Percentiles rank a stretch among this genome's conserved stretches.
Conservation (phyloP, 208 protist species). For the Strigomonas culicis region DNA sequence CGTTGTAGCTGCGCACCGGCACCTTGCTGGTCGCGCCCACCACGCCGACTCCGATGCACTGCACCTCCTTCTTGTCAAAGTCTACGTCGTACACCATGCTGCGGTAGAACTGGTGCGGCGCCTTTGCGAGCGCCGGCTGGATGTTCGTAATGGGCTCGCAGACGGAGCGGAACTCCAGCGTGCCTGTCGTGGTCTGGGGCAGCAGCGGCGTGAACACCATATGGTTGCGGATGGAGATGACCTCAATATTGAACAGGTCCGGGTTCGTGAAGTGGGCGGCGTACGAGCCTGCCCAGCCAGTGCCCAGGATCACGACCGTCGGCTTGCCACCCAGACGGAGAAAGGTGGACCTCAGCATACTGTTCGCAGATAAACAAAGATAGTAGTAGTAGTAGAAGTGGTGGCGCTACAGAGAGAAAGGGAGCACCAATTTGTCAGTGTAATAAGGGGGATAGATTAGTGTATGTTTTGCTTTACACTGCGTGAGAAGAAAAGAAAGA, state of each 20-base stretch:
- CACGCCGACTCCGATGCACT: constrained; percentile 74
- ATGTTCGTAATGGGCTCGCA: constrained; percentile 87
- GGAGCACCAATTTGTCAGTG: background rate
- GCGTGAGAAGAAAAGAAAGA: background rate
- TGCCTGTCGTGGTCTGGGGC: constrained; percentile 88
- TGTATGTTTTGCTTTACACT: background rate
- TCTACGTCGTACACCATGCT: constrained; percentile 79
- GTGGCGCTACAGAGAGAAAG: background rate
- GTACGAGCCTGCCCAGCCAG: constrained; percentile 89
- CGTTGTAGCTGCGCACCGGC: constrained; percentile 67
- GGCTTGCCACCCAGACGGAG: constrained; percentile 48
- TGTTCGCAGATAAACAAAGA: background rate
- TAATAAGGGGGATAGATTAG: too few species aligned
- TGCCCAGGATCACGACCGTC: constrained; percentile 87
- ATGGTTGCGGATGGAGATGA: constrained; percentile 90
- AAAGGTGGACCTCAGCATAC: constrained; percentile 24
- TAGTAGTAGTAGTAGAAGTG: background rate
- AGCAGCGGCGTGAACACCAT: constrained; percentile 96
- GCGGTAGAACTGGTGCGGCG: constrained; percentile 72
- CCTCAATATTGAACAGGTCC: constrained; percentile 76
- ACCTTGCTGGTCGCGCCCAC: constrained; percentile 57
- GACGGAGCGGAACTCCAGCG: constrained; percentile 88
- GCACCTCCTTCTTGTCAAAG: constrained; percentile 64
- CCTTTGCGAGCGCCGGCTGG: constrained; percentile 75
- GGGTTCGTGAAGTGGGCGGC: constrained; percentile 71